Base-by-base conservation (phyloP, 106 monocot genomes). In the Dioscorea alata region DNA sequence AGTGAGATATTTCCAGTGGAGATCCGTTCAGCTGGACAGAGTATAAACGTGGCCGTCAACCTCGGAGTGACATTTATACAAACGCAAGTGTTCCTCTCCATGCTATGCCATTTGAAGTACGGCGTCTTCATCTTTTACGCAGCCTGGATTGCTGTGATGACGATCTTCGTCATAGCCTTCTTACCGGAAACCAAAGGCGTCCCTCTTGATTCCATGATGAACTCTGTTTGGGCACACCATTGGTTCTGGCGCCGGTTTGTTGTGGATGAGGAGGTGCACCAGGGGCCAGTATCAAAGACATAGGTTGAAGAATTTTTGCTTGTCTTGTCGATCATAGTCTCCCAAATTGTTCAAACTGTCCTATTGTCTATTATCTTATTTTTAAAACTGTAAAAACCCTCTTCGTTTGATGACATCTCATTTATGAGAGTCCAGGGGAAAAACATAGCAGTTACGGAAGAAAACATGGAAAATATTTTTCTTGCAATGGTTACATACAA, bases 181-280 rank as follows among this genome's bases (percentile, higher is more conserved):
- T n/a, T 91, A 63, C 87, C 84, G 22, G 87, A 91, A 74, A 91
- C 86, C 4, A 81, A 70, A 23, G 81, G 81, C 13, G 77, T 85
- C n/a, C 73, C 90, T 0, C 69, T 90, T n/a, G 85, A 90, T 24
- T 42, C 67, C 23, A 86, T 86, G 86, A 63, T 90, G 86, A 63
- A 35, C 8, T 12, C 50, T 12, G 59, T 85, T 12, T 91, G 87
- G 87, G 65, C 25, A 23, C 19, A 15, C 4, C 91, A 91, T 50
- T 91, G 91, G 84, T 91, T 69, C 66, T 91, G 91, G 91, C 35
- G 66, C 8, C 71, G 67, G 31, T 82, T 82, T 56, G 42, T 76
- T 14, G 34, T 7, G 23, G 78, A 74, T 12, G 65, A 34, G 51
- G 78, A 78, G 63, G 19, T 65, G 52, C 18, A 57, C 17, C 34